Percentiles rank a stretch among this genome's conserved stretches.
These are phyloP conservation scores for Pseudogymnoascus sp. DNA, from an alignment of 2,329 filamentous ascomycete species.

Conservation along the genomic window DNA sequence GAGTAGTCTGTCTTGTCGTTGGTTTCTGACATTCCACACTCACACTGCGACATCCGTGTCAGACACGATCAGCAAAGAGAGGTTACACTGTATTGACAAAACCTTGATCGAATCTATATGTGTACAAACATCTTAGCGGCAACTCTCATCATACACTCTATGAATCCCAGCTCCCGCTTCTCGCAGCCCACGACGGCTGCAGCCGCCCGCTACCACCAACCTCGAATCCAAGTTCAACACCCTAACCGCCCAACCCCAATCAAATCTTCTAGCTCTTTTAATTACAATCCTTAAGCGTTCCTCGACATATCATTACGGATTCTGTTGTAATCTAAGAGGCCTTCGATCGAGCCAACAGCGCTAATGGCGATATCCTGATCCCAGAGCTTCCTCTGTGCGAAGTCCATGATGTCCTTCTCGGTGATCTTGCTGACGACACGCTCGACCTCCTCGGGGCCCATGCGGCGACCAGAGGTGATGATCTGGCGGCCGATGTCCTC, in stretches of 20 bases:
- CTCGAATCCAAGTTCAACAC: constrained; percentile 2
- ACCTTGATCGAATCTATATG: not conserved
- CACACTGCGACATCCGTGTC: not conserved
- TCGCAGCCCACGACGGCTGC: not conserved
- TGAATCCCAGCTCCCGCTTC: constrained; percentile 6
- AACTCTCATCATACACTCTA: constrained; percentile 10
- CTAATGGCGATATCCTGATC: constrained; percentile 93
- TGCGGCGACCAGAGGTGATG: constrained; percentile 88
- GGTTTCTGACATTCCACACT: not conserved
- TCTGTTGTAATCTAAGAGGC: constrained; percentile 68
- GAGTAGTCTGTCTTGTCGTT: not conserved
- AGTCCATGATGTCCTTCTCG: constrained; percentile 95
- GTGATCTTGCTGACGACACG: constrained; percentile 79
- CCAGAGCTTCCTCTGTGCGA: constrained; percentile 92
- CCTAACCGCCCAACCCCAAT: not conserved
- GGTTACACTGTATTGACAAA: constrained; percentile 9
- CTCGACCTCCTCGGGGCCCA: constrained; percentile 91
- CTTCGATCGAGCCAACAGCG: constrained; percentile 90
- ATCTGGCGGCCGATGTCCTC: constrained; percentile 99
- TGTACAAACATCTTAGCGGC: constrained; percentile 8
- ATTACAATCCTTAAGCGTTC: constrained; percentile 39
- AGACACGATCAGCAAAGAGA: not conserved
- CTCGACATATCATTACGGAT: constrained; percentile 81
- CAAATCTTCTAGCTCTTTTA: constrained; percentile 7
- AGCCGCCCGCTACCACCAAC: not conserved